Evolutionary conservation across 306 rosid genomes (phyloP).

Genomic region (Sicyos baderoa): DNA sequence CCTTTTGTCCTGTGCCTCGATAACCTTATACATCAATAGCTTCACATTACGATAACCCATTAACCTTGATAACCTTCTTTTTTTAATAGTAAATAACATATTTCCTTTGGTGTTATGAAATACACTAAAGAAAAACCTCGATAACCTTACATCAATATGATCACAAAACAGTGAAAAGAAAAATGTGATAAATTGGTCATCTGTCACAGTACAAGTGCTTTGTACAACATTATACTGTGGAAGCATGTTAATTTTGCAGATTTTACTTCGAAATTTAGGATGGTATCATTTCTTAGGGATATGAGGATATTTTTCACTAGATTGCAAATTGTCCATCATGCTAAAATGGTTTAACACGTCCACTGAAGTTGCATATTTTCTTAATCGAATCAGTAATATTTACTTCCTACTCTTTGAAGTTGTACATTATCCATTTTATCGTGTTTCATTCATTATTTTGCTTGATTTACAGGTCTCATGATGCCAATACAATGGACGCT

Average conservation of each 20-base stretch:
- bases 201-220: neutral
- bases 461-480: neutral
- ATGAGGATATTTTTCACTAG: neutral
- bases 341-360: neutral
- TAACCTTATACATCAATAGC: neutral
- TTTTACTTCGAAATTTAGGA: neutral
- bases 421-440: neutral
- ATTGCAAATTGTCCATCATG: neutral
- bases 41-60: neutral
- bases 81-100: neutral
- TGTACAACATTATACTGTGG: neutral
- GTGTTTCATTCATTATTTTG: neutral
- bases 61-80: neutral
- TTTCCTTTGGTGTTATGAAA: neutral
- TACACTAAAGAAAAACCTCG: neutral
- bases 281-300: neutral
- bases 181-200: neutral
- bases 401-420: neutral
- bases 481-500: constrained; percentile 2
- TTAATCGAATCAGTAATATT: neutral
- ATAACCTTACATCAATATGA: neutral
- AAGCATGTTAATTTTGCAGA: neutral
- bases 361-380: neutral
- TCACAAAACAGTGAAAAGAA: neutral
- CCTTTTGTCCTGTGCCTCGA: constrained; percentile 10